Evolutionary conservation across 176 grass and related monocot genomes (phyloP), one percentile per base, ranked within the genome.

Genomic region (Triticum dicoccoides): DNA sequence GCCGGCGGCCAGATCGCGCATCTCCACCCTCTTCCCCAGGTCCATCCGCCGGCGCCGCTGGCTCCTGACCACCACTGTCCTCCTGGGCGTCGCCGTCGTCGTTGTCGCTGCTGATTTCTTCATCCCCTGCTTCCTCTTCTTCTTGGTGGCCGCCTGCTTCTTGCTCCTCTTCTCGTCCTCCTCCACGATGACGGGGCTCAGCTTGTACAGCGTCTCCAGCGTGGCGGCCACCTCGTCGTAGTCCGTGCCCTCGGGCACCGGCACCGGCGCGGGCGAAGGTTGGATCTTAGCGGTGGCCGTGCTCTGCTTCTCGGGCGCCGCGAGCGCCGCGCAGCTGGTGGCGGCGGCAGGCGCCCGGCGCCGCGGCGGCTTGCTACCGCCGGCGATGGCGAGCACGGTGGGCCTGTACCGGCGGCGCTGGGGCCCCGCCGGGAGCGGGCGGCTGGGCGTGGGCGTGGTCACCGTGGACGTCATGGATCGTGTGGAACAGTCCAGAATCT

Each of bases 161-260:
- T 85, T 67, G 47, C 81, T 73, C 1, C 6, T 30, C 64, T 24
- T 8, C 5, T 39, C 64, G 21, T 13, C 80, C 5, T 34, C 91
- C 2, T 80, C 86, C 20, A 95, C 85, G 3, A 89, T 84, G 30
- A 89, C 79, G 17, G 96, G 93, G 92, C 96, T 98, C 61, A 93
- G 91, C 83, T 93, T 88, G 89, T 95, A 98, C 70, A 98, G 93
- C 87, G 77, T 95, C 93, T 98, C 96, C 13, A 98, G 85, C 68
- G 86, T 79, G 45, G 93, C 96, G n/a, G 96, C 91, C 21, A 98
- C 91, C 86, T 95, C 90, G 83, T 89, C 88, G 83, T 94, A 98
- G 32, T 95, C 90, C 81, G 87, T 83, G 5, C 63, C 33, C 81
- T 45, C 52, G 42, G 24, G 73, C 29, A 61, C 75, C 49, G 58